Base-by-base conservation (phyloP, 306 rosid species). In the Cyamopsis tetragonoloba region DNA sequence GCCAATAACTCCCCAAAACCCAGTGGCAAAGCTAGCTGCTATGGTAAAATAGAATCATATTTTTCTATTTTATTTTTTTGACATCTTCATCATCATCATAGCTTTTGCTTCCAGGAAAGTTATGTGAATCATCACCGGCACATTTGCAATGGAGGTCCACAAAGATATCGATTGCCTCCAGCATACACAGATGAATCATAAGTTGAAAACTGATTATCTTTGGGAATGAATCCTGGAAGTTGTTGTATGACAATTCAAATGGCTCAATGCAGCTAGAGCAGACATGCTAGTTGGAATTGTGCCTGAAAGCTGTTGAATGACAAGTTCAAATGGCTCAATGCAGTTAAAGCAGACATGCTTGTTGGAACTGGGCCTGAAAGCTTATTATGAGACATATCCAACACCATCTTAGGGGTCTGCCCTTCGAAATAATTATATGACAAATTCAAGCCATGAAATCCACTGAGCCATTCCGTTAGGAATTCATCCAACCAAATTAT, bases 1-100 rank as follows among this genome's bases (percentile, higher is more conserved):
- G 1, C 49, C 38, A 20, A 58, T 31, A 20, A 70, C 35, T 70
- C 67, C 67, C 68, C 75, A 70, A 2, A 44, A 70, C 0, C 75
- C 75, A 23, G 26, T 31, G 2, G 59, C 20, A 70, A 70, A 70
- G 7, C 74, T 66, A 31, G 7, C 0, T 69, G 74, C 55, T 12
- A 69, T 4, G 6, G 55, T 44, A 41, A 55, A 41, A 23, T 69
- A 69, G 55, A 69, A 55, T 46, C 26, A 54, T 32, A 69, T 56
- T 55, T 55, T 41, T 69, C 74, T 13, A 11, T 24, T 14, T 4
- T 37, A 12, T 37, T 20, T 37, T 12, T 37, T 60, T 22, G 20
- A 9, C 43, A 18, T 55, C 46, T 17, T n/a, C n/a, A n/a, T 53
- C 64, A 68, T 68, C 55, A 3, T 27, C 64, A 6, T 39, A 23